Evolutionary conservation across 2,329 filamentous ascomycete species (phyloP).

Genomic region (Ascosphaera apis): DNA sequence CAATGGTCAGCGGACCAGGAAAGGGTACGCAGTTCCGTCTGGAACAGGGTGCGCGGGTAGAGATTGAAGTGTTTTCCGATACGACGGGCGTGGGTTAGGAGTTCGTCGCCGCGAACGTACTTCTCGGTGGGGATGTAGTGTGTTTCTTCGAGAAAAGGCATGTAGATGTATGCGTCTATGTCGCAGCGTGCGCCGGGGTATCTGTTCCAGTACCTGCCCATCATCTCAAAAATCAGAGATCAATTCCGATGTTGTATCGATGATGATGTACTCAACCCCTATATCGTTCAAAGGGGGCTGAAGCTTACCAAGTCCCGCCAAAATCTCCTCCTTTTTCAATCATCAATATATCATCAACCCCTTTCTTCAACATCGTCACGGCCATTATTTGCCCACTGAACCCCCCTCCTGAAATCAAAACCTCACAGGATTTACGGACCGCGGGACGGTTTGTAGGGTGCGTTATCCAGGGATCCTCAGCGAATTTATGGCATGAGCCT

Average conservation of each 20-base stretch:
- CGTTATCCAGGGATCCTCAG: background rate
- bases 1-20: constrained; percentile 24
- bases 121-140: constrained; percentile 32
- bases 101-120: constrained; percentile 23
- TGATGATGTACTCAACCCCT: background rate
- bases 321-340: constrained; percentile 24
- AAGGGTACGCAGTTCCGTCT: constrained; percentile 20
- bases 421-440: constrained; percentile 10
- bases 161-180: constrained; percentile 35
- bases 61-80: constrained; percentile 25
- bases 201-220: constrained; percentile 26
- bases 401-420: constrained; percentile 18
- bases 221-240: no score
- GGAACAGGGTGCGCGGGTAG: constrained; percentile 22
- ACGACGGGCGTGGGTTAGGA: constrained; percentile 23
- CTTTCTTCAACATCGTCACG: no score
- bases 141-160: constrained; percentile 37
- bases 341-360: constrained; percentile 11
- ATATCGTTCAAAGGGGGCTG: no score
- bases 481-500: background rate
- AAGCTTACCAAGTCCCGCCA: constrained; percentile 17
- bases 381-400: constrained; percentile 18
- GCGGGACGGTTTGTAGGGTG: background rate
- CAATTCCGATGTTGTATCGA: background rate
- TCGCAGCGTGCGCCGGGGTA: constrained; percentile 31